Evolutionary conservation across 2,329 filamentous ascomycete species (phyloP).

Genomic region (Monilinia laxa): DNA sequence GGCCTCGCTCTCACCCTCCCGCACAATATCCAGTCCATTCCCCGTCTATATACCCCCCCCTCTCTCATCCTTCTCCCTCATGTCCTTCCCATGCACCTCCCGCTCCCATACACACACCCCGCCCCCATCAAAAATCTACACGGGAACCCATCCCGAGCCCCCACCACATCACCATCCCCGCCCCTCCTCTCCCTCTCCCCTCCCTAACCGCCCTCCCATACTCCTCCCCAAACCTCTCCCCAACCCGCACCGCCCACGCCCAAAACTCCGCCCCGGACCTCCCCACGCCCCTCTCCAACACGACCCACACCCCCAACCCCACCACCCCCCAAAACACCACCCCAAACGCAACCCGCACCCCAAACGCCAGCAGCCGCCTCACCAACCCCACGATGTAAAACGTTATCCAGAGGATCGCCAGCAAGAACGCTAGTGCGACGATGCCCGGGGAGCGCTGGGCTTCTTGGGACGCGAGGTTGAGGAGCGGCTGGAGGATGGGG

Average conservation of each 20-base stretch:
- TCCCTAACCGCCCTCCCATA: conserved; percentile 54
- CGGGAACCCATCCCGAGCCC: not conserved
- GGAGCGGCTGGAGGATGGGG: not conserved
- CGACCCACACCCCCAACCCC: conserved; percentile 52
- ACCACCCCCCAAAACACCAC: conserved; percentile 65
- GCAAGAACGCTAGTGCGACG: too few relatives aligned
- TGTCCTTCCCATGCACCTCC: too few relatives aligned
- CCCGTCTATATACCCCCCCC: too few relatives aligned
- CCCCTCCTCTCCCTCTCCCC: conserved; percentile 31
- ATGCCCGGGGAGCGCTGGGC: too few relatives aligned
- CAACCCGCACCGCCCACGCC: conserved; percentile 50
- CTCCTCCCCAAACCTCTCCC: conserved; percentile 56
- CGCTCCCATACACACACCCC: too few relatives aligned
- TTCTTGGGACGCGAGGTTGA: conserved; percentile 45
- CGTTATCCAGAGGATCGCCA: conserved; percentile 47
- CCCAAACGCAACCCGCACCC: conserved; percentile 65
- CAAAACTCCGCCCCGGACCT: conserved; percentile 61
- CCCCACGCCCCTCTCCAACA: conserved; percentile 65
- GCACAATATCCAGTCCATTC: too few relatives aligned
- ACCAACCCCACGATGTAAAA: conserved; percentile 69
- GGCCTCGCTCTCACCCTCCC: not conserved
- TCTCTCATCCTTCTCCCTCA: too few relatives aligned
- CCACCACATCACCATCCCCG: conserved; percentile 25
- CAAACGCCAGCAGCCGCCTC: conserved; percentile 71
- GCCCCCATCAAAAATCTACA: not conserved